A percentile compares a stretch with the other conserved stretches of the same genome.
These are phyloP conservation scores for Euphorbia peplus DNA, from an alignment of 345 rosid genomes.

Conservation along the genomic window DNA sequence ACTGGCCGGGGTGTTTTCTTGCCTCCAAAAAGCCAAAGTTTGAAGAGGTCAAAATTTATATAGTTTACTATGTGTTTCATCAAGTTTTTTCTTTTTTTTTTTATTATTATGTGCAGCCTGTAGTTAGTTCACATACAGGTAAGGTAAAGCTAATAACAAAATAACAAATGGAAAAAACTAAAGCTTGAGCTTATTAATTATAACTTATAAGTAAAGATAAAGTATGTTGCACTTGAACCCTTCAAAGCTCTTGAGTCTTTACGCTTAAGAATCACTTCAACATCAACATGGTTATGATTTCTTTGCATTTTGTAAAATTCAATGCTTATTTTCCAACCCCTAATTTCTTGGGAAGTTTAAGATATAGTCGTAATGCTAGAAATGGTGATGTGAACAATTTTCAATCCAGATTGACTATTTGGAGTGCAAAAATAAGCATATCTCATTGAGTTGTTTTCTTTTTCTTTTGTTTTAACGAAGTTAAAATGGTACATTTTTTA, in stretches of 20 bases:
- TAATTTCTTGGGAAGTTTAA: too few species aligned
- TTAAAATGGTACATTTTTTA: too few species aligned
- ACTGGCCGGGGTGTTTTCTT: background rate
- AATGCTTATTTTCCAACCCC: too few species aligned
- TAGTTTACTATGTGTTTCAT: conserved; percentile 21
- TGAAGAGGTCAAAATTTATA: conserved; percentile 31
- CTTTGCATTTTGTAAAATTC: too few species aligned
- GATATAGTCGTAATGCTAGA: too few species aligned
- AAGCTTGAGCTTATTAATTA: background rate
- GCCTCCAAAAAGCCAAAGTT: conserved; percentile 6
- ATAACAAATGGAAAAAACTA: background rate
- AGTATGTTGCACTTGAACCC: background rate
- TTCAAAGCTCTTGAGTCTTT: background rate
- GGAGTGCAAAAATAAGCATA: too few species aligned
- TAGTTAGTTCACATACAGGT: background rate
- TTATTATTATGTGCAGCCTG: background rate
- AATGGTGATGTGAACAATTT: too few species aligned
- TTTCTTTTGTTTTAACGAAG: too few species aligned
- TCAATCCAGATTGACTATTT: too few species aligned
- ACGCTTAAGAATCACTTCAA: background rate
- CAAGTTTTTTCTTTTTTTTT: too few species aligned
- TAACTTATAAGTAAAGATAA: background rate
- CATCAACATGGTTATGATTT: background rate
- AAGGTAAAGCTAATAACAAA: background rate
- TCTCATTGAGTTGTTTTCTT: too few species aligned